Evolutionary conservation across 2,329 filamentous ascomycete genomes (phyloP), one percentile per base, ranked within the genome.

Genomic region (Alternaria gansuensis): DNA sequence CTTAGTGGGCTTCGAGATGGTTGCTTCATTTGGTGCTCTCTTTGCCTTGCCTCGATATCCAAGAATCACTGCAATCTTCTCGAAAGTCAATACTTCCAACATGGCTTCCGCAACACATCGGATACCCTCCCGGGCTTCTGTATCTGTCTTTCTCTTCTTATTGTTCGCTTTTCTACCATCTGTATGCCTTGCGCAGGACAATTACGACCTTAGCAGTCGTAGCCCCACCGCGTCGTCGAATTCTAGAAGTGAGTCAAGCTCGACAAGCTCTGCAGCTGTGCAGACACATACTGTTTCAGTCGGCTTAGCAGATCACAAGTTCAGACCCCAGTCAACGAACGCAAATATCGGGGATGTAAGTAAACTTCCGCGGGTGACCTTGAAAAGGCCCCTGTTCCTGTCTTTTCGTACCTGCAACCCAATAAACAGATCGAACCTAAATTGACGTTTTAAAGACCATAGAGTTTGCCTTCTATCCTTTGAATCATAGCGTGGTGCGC

Each of bases 401-500:
- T 33, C 14, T 17, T 23, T n/a, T 24, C 11, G 21, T 40, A 17
- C 21, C 14, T 28, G 24, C 23, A 13, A 29, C 23, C 9, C 26
- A n/a, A 34, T 28, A 23, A 28, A 28, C 14, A 31, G 24, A 23
- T 29, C 46, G 14, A 14, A 23, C 10, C n/a, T 44, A 7, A 17
- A 40, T 57, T 63, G 29, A 63, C 28, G 10, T 45, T 44, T 14
- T 37, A n/a, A 34, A 76, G 67, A 66, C 67, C 11, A 63, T 82
- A 39, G 73, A 76, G 39, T 82, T 81, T 58, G 53, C 70, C 43
- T 81, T 81, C 70, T 80, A 73, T 51, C 75, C 79, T 1, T 57
- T 67, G 21, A 81, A 81, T 54, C 79, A 81, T 64, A 78, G 75
- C 5, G 77, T 82, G 9, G 76, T 81, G 13, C 72, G 77, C 41